These are phyloP conservation scores for Jackrogersella minutella DNA, from an alignment of 495 filamentous ascomycete genomes.

Conservation along the genomic window DNA sequence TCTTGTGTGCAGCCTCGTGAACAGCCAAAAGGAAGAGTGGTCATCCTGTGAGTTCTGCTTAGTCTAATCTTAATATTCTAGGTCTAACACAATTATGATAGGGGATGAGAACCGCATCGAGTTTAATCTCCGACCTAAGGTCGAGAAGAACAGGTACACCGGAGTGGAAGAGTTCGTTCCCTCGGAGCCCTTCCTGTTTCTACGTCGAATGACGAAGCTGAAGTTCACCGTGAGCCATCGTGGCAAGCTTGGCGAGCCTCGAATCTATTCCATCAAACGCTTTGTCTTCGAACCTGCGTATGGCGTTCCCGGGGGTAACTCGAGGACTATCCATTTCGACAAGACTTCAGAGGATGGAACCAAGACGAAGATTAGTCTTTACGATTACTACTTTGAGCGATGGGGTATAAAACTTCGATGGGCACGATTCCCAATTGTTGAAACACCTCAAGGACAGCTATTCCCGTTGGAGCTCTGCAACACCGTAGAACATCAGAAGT, in stretches of 20 bases:
- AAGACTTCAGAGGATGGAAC: slow-evolving; percentile 60
- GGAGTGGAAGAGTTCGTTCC: slow-evolving; percentile 4
- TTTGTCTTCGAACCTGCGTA: slow-evolving; percentile 54
- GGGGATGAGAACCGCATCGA: not conserved
- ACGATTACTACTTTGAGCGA: slow-evolving; percentile 70
- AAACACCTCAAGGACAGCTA: slow-evolving; percentile 69
- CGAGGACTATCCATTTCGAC: slow-evolving; percentile 66
- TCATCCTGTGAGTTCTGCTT: slow-evolving; percentile 14
- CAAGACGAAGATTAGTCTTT: slow-evolving; percentile 57
- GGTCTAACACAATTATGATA: slow-evolving; percentile 8
- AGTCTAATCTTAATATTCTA: not conserved
- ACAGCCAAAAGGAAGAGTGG: slow-evolving; percentile 15
- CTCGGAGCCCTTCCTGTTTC: slow-evolving; percentile 55
- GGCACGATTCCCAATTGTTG: slow-evolving; percentile 68
- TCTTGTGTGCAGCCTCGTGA: slow-evolving; percentile 30
- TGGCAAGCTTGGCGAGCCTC: slow-evolving; percentile 51
- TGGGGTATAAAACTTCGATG: slow-evolving; percentile 67
- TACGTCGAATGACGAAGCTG: slow-evolving; percentile 69
- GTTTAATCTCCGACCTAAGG: not conserved
- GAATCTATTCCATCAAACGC: slow-evolving; percentile 68
- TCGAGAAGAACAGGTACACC: not conserved
- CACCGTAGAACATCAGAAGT: slow-evolving; percentile 69
- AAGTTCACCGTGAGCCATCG: slow-evolving; percentile 71
- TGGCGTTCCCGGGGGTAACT: slow-evolving; percentile 54
- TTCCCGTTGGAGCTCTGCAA: slow-evolving; percentile 82